Base-by-base conservation (phyloP, 2,329 filamentous ascomycete species). In the Aspergillus sp. region DNA sequence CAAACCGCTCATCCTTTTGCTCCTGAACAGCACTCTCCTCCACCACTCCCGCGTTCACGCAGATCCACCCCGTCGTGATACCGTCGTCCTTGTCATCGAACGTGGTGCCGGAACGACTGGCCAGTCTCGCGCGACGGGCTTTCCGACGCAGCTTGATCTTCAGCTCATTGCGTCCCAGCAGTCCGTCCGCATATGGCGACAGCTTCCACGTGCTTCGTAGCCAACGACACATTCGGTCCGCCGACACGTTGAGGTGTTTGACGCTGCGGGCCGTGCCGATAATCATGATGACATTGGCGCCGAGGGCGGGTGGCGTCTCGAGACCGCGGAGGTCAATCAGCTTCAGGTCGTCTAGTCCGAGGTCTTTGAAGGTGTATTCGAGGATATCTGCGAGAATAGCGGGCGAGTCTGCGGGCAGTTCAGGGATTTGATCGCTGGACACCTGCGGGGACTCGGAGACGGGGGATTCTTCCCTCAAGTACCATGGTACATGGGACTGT, bases 31-130 rank as follows among this genome's bases (percentile, higher is more conserved):
- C 56, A 2, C 60, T 76, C 19, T 82, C 81, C 41, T 87, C 83
- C 1, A 91, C 80, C 14, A 82, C 83, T 4, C 89, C 90, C 9
- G 94, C 82, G 67, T 96, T 95, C 55, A 97, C 89, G 71, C 94
- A 99, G 17, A 99, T 88, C 94, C 94, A 99, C 9, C 91, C 92
- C 1, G 93, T 97, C 11, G 88, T 87, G 48, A 96, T 89, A 2
- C 92, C 93, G 65, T 97, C 90, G 62, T 96, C 92, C 10, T 83
- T 83, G 5, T 83, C 78, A 36, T 74, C 70, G 6, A 72, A 59
- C 44, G 77, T 74, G 44, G 82, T 79, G n/a, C 85, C 84, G 0
- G 84, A 83, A 54, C 83, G 88, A 13, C 89, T 91, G 60, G 96
- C 76, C 55, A 97, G 77, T 70, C 90, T 91, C 29, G 91, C 88